phyloP scores from a whole-genome alignment of 2,329 filamentous ascomycete species.

The Trichoderma cornu-damae region DNA sequence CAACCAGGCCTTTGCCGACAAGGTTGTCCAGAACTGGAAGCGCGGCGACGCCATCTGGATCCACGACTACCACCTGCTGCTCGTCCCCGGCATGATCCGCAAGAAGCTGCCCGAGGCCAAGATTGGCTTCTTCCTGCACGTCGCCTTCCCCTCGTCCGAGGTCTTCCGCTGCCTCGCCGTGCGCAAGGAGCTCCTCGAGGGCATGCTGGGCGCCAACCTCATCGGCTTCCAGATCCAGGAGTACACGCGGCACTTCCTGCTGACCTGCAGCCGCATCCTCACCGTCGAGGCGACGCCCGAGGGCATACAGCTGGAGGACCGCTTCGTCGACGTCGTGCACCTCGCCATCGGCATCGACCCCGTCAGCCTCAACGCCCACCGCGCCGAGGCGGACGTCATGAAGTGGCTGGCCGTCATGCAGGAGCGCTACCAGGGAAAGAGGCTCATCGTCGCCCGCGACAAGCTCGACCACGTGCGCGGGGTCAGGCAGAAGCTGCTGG shows the following conservation, averaged over 20 bases:
- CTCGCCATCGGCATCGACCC: slow-evolving; percentile 91
- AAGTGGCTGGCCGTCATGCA: slow-evolving; percentile 76
- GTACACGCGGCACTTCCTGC: slow-evolving; percentile 89
- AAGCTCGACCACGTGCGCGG: slow-evolving; percentile 91
- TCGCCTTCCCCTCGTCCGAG: slow-evolving; percentile 92
- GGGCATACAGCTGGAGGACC: slow-evolving; percentile 84
- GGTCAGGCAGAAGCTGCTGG: slow-evolving; percentile 86
- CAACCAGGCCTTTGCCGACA: slow-evolving; percentile 89
- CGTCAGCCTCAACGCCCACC: slow-evolving; percentile 63
- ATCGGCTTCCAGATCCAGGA: slow-evolving; percentile 92
- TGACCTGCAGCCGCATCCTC: slow-evolving; percentile 88
- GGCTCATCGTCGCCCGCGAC: slow-evolving; percentile 85
- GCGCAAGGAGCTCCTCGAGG: slow-evolving; percentile 80
- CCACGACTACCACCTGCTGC: slow-evolving; percentile 88
- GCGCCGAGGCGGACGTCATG: slow-evolving; percentile 65
- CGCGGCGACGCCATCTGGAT: slow-evolving; percentile 90
- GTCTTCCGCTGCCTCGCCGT: slow-evolving; percentile 89
- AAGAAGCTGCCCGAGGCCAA: slow-evolving; percentile 87
- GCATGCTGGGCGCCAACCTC: slow-evolving; percentile 87
- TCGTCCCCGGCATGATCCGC: slow-evolving; percentile 84
- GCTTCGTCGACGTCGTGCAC: slow-evolving; percentile 83
- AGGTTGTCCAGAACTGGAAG: slow-evolving; percentile 88
- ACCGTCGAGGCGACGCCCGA: slow-evolving; percentile 85
- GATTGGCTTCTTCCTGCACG: slow-evolving; percentile 94
- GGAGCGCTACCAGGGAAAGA: slow-evolving; percentile 81